Base-by-base conservation (phyloP, 208 protist species). In the Leishmania gerbilli region DNA sequence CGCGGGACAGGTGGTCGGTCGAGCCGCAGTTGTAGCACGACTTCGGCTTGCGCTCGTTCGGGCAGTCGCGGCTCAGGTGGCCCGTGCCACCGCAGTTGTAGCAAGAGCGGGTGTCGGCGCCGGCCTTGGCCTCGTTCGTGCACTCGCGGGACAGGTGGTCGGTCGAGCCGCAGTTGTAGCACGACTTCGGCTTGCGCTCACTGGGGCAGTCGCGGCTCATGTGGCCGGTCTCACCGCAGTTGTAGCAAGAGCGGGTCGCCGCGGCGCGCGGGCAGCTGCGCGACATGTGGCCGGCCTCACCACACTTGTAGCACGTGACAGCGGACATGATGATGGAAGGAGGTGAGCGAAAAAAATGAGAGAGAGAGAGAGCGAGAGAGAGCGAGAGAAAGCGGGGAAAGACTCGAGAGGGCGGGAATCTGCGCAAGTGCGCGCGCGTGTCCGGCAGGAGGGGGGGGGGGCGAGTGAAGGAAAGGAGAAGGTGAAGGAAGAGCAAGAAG, bases 41-140 rank as follows among this genome's bases (percentile, higher is more conserved):
- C 79, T 84, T 83, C 78, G 84, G 81, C 84, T 88, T 82, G 78
- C 82, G 72, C 80, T 88, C 89, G 79, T 84, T 88, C 51, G 89
- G 89, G 90, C 92, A 95, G 76, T 95, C 91, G 81, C 88, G 85
- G 89, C 91, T 83, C 86, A 95, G 60, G 86, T 95, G 92, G 64
- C 90, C 92, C 19, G 89, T 71, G 78, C 90, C 78, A 21, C 88
- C 86, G 83, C 92, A 95, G 79, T 89, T 88, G 87, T 90, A 93
- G 89, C 93, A 96, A 31, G 85, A 78, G 62, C 93, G 96, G 82
- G 79, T 87, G 71, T 92, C 87, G 55, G 71, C 87, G 77, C 81
- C 85, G 79, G 51, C 34, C 72, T 80, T 89, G 85, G 84, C 89
- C 67, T 85, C 80, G 40, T 92, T 89, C 67, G 92, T 82, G 88